Percentiles rank a stretch among this genome's conserved stretches.
These are phyloP conservation scores for Rhynchosporium graminicola DNA, from an alignment of 2,329 filamentous ascomycete genomes.

Conservation along the genomic window DNA sequence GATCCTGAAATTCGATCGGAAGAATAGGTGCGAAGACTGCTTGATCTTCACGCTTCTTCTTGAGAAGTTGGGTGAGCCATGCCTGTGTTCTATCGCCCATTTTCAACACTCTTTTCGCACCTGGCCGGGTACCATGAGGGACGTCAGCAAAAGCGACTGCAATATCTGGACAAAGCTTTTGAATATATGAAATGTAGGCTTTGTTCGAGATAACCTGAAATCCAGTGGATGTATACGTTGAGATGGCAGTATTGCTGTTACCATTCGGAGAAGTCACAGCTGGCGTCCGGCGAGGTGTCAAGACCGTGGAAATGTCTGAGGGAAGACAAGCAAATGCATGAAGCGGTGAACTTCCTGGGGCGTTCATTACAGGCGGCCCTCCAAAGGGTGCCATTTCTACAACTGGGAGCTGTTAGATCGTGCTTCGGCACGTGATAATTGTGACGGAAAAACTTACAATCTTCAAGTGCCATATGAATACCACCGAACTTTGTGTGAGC, in stretches of 20 bases:
- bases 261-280: constrained; percentile 70
- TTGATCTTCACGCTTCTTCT: constrained; percentile 38
- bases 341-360: constrained; percentile 51
- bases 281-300: constrained; percentile 77
- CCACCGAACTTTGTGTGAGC: constrained; percentile 66
- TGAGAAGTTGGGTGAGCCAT: constrained; percentile 73
- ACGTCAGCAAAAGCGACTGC: constrained; percentile 78
- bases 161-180: constrained; percentile 75
- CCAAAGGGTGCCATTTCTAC: constrained; percentile 50
- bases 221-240: constrained; percentile 83
- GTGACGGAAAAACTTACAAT: constrained; percentile 66
- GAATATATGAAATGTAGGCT: constrained; percentile 67
- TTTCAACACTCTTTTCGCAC: constrained; percentile 72
- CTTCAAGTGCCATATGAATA: constrained; percentile 83
- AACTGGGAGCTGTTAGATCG: constrained; percentile 45
- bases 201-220: constrained; percentile 70
- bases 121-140: constrained; percentile 55
- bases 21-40: constrained; percentile 68
- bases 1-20: constrained; percentile 71
- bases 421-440: constrained; percentile 20
- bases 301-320: constrained; percentile 63
- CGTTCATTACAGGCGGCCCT: constrained; percentile 53
- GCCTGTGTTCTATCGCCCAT: constrained; percentile 85
- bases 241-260: constrained; percentile 70
- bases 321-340: constrained; percentile 77